phyloP scores from a whole-genome alignment of 129 eudicot genomes.

The Centaurea solstitialis region DNA sequence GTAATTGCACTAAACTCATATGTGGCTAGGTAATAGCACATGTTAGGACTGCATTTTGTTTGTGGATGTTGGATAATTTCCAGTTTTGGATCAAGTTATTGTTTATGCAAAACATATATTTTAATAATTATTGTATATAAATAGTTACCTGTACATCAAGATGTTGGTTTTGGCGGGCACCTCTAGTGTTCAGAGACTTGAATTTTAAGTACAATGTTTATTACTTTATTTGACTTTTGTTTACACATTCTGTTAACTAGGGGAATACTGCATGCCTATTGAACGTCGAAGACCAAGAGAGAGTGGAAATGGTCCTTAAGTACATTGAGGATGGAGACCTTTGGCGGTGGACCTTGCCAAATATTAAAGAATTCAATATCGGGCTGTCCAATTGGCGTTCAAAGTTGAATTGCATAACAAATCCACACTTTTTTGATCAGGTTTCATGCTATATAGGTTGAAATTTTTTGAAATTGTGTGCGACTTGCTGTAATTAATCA shows the following conservation, averaged over 20 bases:
- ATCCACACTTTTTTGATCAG: constrained; percentile 73
- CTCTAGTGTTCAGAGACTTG: background rate
- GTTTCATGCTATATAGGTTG: constrained; percentile 26
- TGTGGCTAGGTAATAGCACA: too few species aligned
- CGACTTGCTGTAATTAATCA: background rate
- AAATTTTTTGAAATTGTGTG: background rate
- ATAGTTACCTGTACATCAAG: background rate
- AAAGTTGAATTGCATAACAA: constrained; percentile 76
- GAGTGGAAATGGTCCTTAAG: constrained; percentile 64
- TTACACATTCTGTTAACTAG: constrained; percentile 34
- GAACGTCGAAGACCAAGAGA: constrained; percentile 45
- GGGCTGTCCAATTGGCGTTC: constrained; percentile 75
- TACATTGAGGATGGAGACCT: constrained; percentile 80
- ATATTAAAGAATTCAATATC: constrained; percentile 60
- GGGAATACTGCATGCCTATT: constrained; percentile 38
- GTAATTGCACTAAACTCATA: too few species aligned
- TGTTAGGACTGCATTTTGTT: background rate
- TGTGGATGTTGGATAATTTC: background rate
- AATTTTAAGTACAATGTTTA: background rate
- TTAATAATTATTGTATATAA: background rate
- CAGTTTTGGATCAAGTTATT: background rate
- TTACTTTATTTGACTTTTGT: background rate
- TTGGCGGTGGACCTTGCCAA: constrained; percentile 52
- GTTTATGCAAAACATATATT: background rate
- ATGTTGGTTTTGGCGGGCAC: background rate